These are phyloP conservation scores for Actinomortierella ambigua DNA, from an alignment of 371 early-diverging fungal species.

Conservation along the genomic window DNA sequence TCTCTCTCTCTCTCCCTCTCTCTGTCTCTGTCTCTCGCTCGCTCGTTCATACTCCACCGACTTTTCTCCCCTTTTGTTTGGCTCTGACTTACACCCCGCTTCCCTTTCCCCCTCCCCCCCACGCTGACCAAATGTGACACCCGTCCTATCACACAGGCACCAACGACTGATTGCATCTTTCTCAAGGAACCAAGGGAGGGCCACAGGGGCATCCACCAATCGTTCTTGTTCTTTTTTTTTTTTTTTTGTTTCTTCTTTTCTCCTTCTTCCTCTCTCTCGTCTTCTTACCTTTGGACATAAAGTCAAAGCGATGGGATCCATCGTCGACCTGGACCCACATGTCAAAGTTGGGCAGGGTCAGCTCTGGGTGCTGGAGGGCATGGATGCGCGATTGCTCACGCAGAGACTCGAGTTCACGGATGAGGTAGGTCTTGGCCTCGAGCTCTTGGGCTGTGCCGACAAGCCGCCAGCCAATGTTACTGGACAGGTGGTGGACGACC, in stretches of 20 bases:
- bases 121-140: neutral
- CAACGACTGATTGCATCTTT: no score
- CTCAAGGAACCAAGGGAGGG: no score
- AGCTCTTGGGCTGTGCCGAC: conserved; percentile 26
- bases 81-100: neutral
- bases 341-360: conserved; percentile 57
- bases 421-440: conserved; percentile 23
- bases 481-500: conserved; percentile 54
- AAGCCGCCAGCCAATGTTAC: conserved; percentile 62
- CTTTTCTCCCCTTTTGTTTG: neutral
- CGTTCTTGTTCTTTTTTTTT: neutral
- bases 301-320: conserved; percentile 75
- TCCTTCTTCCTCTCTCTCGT: no score
- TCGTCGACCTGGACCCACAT: conserved; percentile 63
- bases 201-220: conserved; percentile 1
- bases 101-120: neutral
- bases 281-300: conserved; percentile 68
- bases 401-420: conserved; percentile 14
- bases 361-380: conserved; percentile 1
- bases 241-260: neutral
- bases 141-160: no score
- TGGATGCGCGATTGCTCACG: conserved; percentile 24
- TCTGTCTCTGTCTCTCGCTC: neutral
- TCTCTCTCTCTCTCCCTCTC: neutral
- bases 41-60: no score